Evolutionary conservation across 306 rosid genomes (phyloP).

Genomic region (Trifolium fragiferum): DNA sequence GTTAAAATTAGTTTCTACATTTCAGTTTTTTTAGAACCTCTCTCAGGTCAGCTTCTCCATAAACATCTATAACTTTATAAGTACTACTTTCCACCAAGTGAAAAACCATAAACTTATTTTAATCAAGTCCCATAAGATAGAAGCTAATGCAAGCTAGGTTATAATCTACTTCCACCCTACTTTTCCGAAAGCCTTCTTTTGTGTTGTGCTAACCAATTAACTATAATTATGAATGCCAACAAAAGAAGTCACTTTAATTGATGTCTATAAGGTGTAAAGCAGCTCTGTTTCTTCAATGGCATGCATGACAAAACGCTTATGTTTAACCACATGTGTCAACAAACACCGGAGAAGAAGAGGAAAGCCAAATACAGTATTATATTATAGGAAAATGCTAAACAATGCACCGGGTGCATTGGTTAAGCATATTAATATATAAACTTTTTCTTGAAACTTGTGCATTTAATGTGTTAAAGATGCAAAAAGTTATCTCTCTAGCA

Average conservation of each 20-base stretch:
- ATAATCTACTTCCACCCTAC: background rate
- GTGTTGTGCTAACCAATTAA: background rate
- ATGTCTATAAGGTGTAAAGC: background rate
- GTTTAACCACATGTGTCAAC: background rate
- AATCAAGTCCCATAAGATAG: background rate
- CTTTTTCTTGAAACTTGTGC: too few relatives aligned
- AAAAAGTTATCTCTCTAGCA: too few relatives aligned
- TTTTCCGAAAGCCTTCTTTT: slow-evolving; percentile 3
- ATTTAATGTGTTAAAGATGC: too few relatives aligned
- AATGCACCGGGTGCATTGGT: too few relatives aligned
- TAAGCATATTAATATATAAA: too few relatives aligned
- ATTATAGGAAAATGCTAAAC: too few relatives aligned
- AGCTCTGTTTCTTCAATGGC: background rate
- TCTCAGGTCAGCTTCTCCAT: background rate
- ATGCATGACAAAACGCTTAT: slow-evolving; percentile 18
- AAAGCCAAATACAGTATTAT: background rate
- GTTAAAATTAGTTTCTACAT: background rate
- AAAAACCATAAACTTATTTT: slow-evolving; percentile 1
- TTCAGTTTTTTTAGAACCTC: background rate
- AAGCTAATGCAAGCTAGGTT: slow-evolving; percentile 5
- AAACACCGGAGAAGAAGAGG: slow-evolving; percentile 2
- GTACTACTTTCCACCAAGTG: background rate
- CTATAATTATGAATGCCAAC: slow-evolving; percentile 1
- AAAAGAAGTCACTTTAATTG: background rate
- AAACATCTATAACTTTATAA: background rate